Evolutionary conservation across 2,329 filamentous ascomycete genomes (phyloP).

Genomic region (Microsporum ferrugineum): DNA sequence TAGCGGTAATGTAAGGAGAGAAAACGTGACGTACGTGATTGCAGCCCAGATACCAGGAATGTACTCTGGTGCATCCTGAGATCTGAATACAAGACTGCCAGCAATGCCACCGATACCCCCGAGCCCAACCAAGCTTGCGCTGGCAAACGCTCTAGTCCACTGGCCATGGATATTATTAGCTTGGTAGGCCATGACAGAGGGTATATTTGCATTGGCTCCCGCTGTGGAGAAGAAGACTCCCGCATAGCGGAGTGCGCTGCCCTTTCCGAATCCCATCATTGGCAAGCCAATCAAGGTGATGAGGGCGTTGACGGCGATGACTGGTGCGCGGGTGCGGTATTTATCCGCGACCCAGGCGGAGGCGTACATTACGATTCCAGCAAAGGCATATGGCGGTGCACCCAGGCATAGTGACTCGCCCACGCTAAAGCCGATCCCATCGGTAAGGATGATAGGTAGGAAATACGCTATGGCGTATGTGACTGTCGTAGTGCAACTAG

Average conservation of each 20-base stretch:
- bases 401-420: conserved; percentile 57
- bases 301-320: conserved; percentile 55
- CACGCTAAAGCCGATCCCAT: conserved; percentile 53
- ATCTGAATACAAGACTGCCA: conserved; percentile 60
- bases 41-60: conserved; percentile 26
- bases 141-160: conserved; percentile 76
- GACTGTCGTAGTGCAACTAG: conserved; percentile 57
- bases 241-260: conserved; percentile 52
- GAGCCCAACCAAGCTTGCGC: conserved; percentile 62
- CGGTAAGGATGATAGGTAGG: conserved; percentile 58
- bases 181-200: conserved; percentile 64
- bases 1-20: background rate
- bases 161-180: conserved; percentile 81
- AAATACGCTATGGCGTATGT: conserved; percentile 73
- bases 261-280: conserved; percentile 57
- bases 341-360: conserved; percentile 56
- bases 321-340: conserved; percentile 53
- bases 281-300: conserved; percentile 57
- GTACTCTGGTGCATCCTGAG: conserved; percentile 27
- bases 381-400: conserved; percentile 57
- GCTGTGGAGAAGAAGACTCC: conserved; percentile 67
- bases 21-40: conserved; percentile 15
- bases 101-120: conserved; percentile 70
- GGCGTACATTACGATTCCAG: conserved; percentile 50
- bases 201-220: conserved; percentile 67